Percentiles rank a stretch among this genome's conserved stretches.
phyloP scores from a whole-genome alignment of 176 grass and related monocot species.

The Cenchrus fungigraminus region DNA sequence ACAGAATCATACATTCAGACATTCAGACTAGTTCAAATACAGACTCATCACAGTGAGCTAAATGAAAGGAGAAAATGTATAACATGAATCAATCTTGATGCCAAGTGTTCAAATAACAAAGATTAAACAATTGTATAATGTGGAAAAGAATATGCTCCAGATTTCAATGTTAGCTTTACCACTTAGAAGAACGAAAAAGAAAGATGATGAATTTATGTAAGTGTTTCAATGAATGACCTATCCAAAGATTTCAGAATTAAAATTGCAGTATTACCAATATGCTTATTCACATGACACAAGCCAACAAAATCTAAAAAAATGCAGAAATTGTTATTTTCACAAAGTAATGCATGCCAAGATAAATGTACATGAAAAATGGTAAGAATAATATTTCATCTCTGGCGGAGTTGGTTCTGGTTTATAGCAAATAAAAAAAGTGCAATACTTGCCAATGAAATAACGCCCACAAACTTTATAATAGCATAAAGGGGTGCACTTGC shows the following conservation, averaged over 20 bases:
- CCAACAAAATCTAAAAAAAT: background rate
- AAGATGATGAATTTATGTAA: background rate
- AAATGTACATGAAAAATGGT: background rate
- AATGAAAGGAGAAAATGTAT: background rate
- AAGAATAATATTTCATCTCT: background rate
- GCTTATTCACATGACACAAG: slow-evolving; percentile 8
- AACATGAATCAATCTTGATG: slow-evolving; percentile 17
- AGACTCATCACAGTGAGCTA: slow-evolving; percentile 18
- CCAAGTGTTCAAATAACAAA: slow-evolving; percentile 8
- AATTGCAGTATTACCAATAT: slow-evolving; percentile 15
- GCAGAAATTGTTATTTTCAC: slow-evolving; percentile 3
- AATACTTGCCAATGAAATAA: slow-evolving; percentile 16
- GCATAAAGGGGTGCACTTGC: slow-evolving; percentile 22
- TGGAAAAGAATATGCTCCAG: slow-evolving; percentile 31
- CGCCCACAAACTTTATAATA: background rate
- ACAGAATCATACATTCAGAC: slow-evolving; percentile 17
- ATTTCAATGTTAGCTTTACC: slow-evolving; percentile 27
- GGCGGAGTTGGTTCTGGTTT: slow-evolving; percentile 1
- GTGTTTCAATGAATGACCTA: background rate
- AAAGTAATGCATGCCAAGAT: background rate
- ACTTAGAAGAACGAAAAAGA: background rate
- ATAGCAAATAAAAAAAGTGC: slow-evolving; percentile 9
- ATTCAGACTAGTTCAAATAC: slow-evolving; percentile 18
- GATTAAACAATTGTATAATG: background rate
- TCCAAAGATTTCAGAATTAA: slow-evolving; percentile 20